Base-by-base conservation (phyloP, 306 rosid genomes). In the Styphnolobium japonicum region DNA sequence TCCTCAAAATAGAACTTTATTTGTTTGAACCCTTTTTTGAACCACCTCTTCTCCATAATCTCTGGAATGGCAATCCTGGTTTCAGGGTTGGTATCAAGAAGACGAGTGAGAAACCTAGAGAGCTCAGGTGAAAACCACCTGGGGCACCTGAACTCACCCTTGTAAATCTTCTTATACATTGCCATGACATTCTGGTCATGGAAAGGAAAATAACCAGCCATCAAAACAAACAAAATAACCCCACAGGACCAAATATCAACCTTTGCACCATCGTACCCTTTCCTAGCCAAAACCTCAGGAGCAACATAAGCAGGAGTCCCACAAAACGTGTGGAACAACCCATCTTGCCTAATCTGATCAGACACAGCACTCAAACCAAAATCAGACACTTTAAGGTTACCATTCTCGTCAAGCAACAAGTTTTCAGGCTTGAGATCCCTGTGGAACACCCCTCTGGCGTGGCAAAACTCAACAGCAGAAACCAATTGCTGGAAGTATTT, bases 281-380 rank as follows among this genome's bases (percentile, higher is more conserved):
- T 88, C 6, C 86, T 42, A 0, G 72, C 76, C 36, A 88, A 21
- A 75, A 90, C 88, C 80, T 90, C 94, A 10, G 90, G 94, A 0
- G 94, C 92, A 14, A 90, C 87, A 61, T 90, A 90, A 0, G 90
- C 92, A 18, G 92, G 92, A 0, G 94, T 90, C 0, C 94, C 94
- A 34, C 94, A 90, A 78, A 88, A 87, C 1, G 94, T 90, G 82
- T 90, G 92, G 18, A 86, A 87, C 75, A 89, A 70, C 0, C 89
- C 93, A 51, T 89, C 93, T 61, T 87, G 88, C 67, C 89, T 34
- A 3, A 85, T 84, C 45, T 88, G 84, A 81, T 90, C 92, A 0
- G 90, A 85, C 39, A 88, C 87, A 0, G 94, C 91, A 19, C 90
- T 84, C 0, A 90, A 72, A 0, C 94, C 94, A 7, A 90, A 90